phyloP scores from a whole-genome alignment of 2,329 filamentous ascomycete species.

The Cryphonectria radicalis region DNA sequence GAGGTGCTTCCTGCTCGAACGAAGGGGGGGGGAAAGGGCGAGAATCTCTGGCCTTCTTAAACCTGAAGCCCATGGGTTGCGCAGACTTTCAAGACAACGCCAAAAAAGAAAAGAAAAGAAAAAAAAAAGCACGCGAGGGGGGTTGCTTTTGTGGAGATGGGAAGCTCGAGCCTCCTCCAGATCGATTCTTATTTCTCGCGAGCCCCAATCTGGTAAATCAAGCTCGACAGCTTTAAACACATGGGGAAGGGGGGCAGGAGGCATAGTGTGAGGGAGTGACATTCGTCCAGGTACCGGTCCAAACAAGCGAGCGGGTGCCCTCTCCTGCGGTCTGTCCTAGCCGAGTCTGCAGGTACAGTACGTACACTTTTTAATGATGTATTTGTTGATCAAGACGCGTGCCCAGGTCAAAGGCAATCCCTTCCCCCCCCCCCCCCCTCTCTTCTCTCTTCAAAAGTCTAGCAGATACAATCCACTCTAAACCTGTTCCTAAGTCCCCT shows the following conservation, averaged over 20 bases:
- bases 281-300: conserved; percentile 26
- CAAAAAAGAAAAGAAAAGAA: conserved; percentile 34
- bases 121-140: conserved; percentile 39
- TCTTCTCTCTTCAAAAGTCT: neutral
- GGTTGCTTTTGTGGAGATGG: conserved; percentile 39
- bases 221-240: conserved; percentile 21
- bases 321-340: conserved; percentile 15
- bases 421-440: conserved; percentile 12
- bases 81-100: conserved; percentile 51
- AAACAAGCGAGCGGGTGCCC: conserved; percentile 25
- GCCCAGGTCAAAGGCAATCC: conserved; percentile 21
- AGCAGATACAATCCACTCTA: conserved; percentile 7
- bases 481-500: conserved; percentile 18
- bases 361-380: conserved; percentile 16
- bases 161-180: conserved; percentile 38
- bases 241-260: conserved; percentile 20
- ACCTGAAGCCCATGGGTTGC: conserved; percentile 40
- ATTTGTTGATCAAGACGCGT: conserved; percentile 20
- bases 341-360: conserved; percentile 26
- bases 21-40: conserved; percentile 21
- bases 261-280: conserved; percentile 16
- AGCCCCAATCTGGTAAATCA: conserved; percentile 27
- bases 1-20: conserved; percentile 25
- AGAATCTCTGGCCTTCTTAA: conserved; percentile 36
- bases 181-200: conserved; percentile 32